Percentiles rank a stretch among this genome's conserved stretches.
Conservation (phyloP, 768 basidiomycete genomes). For the Phallus indusiatus region DNA sequence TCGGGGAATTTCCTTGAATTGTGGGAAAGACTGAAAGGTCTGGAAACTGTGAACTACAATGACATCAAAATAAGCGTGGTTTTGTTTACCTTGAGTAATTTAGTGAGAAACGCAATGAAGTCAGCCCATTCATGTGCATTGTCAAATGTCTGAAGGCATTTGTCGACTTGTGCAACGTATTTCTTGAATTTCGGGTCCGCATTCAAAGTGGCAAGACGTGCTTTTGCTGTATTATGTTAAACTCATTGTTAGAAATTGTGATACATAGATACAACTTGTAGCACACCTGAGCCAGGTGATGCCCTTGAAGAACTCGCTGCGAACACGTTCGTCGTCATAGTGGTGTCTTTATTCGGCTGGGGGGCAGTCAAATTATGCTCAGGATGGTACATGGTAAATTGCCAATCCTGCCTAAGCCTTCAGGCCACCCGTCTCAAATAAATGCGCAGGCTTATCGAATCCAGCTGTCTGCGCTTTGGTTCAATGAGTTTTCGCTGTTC, state of each 20-base stretch:
- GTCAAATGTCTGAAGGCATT: constrained; percentile 86
- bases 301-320: neutral
- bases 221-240: neutral
- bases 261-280: neutral
- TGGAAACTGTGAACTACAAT: constrained; percentile 22
- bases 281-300: neutral
- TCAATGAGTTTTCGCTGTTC: no score
- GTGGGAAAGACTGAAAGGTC: constrained; percentile 89
- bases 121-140: constrained; percentile 99
- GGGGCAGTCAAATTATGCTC: neutral
- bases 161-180: constrained; percentile 86
- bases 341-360: neutral
- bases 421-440: no score
- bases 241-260: neutral
- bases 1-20: constrained; percentile 93
- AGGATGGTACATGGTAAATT: neutral
- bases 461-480: no score
- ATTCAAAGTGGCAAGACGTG: neutral
- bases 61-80: constrained; percentile 5
- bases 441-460: no score
- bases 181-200: constrained; percentile 93
- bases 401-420: neutral
- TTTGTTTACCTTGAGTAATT: constrained; percentile 68
- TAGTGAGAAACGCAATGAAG: constrained; percentile 94
- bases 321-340: neutral